Evolutionary conservation across 208 protist genomes (phyloP), one percentile per base, ranked within the genome.

Genomic region (Trypanosoma melophagium): DNA sequence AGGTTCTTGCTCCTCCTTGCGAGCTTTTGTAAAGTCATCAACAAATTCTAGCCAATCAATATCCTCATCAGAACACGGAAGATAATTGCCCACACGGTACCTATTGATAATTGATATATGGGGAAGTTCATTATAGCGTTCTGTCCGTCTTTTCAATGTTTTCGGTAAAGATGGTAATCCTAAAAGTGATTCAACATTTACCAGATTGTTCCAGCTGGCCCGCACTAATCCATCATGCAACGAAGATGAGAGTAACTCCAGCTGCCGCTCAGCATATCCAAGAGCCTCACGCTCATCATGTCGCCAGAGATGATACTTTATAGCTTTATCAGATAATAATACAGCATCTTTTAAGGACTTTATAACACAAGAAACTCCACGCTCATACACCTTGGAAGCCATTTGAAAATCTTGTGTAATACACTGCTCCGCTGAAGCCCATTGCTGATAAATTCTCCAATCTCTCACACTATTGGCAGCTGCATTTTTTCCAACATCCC

Each of bases 381-480:
- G 83, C 52, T 93, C 80, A 41, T 92, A 77, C 31, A 95, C 84
- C 65, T 87, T 88, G 0, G 77, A 65, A 31, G 86, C 79, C 85
- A 95, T 92, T 41, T 79, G 80, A 0, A 53, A 19, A 71, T 95
- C 86, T 31, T 70, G 61, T 4, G 76, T 64, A 35, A 87, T 61
- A 66, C 62, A 69, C 16, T 74, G 57, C 59, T 95, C 86, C 2
- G 66, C 71, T 13, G 47, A 76, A 49, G 74, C 74, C 90, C 90
- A 95, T 68, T 95, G 90, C 28, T 84, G 80, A 76, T 84, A 95
- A 42, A 95, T 69, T 67, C 83, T 84, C 85, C 86, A 93, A 50
- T 93, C 86, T n/a, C 64, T 66, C 25, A 92, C 41, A 59, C 66
- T 72, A 35, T 86, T 62, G 24, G 76, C 64, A 38, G 78, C 85